phyloP scores from a whole-genome alignment of 2,329 filamentous ascomycete species.

The Cercospora zeina region DNA sequence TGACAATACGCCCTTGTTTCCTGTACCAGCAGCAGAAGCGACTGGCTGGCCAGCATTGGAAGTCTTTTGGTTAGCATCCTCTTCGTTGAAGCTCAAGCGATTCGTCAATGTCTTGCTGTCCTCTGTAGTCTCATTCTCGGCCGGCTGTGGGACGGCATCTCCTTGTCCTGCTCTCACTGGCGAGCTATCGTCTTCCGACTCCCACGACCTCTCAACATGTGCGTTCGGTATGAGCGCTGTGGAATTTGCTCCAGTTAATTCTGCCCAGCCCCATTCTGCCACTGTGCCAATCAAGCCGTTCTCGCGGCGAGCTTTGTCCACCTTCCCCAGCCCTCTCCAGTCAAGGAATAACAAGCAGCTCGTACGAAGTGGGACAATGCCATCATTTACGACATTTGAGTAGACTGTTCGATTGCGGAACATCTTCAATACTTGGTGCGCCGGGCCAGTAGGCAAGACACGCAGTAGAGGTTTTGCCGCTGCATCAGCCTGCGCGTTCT shows the following conservation, averaged over 20 bases:
- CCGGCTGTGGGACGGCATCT: conserved; percentile 65
- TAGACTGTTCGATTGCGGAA: conserved; percentile 92
- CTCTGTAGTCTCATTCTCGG: conserved; percentile 63
- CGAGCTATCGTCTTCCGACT: conserved; percentile 34
- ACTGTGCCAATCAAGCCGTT: conserved; percentile 91
- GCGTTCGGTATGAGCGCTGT: conserved; percentile 51
- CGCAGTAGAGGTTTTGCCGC: conserved; percentile 85
- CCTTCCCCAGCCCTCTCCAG: conserved; percentile 89
- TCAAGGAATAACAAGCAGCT: conserved; percentile 96
- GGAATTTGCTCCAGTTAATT: conserved; percentile 72
- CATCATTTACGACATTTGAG: conserved; percentile 96
- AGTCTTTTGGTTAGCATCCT: conserved; percentile 42
- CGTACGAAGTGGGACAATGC: conserved; percentile 90
- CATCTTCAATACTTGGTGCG: conserved; percentile 79
- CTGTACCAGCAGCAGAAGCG: conserved; percentile 1
- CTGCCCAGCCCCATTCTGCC: conserved; percentile 91
- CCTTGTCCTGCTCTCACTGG: conserved; percentile 35
- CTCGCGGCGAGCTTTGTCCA: conserved; percentile 90
- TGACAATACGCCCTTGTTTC: conserved; percentile 45
- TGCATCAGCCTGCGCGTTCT: conserved; percentile 60
- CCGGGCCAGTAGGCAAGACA: conserved; percentile 87
- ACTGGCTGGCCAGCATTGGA: conserved; percentile 18
- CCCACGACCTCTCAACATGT: conserved; percentile 27
- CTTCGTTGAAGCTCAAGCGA: conserved; percentile 46
- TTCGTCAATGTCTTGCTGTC: conserved; percentile 48